Percentiles rank a stretch among this genome's conserved stretches.
phyloP scores from a whole-genome alignment of 768 basidiomycete species.

The Chalciporus sphaerocephalus region DNA sequence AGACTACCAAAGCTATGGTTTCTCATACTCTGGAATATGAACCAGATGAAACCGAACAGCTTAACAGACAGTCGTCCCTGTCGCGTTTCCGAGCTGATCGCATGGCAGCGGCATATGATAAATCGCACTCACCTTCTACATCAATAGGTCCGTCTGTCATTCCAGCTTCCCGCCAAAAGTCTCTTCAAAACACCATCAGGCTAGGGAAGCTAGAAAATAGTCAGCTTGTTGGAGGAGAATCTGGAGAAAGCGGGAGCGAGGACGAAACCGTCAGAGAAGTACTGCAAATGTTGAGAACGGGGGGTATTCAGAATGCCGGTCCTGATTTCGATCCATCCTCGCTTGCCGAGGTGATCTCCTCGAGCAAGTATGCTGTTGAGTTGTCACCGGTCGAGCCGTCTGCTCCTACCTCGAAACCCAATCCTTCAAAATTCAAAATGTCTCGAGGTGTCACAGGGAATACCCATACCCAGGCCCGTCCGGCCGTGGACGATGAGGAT shows the following conservation, averaged over 20 bases:
- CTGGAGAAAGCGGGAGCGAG: slow-evolving; percentile 53
- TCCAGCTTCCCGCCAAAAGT: slow-evolving; percentile 43
- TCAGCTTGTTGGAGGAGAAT: slow-evolving; percentile 47
- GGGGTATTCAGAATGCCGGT: slow-evolving; percentile 51
- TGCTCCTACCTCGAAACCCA: slow-evolving; percentile 23
- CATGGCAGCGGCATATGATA: slow-evolving; percentile 46
- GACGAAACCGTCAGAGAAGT: slow-evolving; percentile 47
- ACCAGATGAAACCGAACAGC: slow-evolving; percentile 45
- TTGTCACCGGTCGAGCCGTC: not conserved
- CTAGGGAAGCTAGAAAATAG: slow-evolving; percentile 54
- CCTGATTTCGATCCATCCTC: slow-evolving; percentile 33
- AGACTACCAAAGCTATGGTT: slow-evolving; percentile 48
- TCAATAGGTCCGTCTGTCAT: slow-evolving; percentile 41
- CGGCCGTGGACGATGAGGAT: slow-evolving; percentile 26
- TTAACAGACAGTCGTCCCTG: slow-evolving; percentile 44
- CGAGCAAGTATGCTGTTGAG: not conserved
- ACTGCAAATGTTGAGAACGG: slow-evolving; percentile 47
- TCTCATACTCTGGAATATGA: slow-evolving; percentile 43
- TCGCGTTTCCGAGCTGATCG: slow-evolving; percentile 66
- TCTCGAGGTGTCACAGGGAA: not conserved
- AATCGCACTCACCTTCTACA: slow-evolving; percentile 34
- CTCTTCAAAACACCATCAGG: slow-evolving; percentile 49
- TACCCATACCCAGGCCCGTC: slow-evolving; percentile 20
- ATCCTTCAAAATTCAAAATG: slow-evolving; percentile 49
- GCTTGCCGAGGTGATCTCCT: not conserved